Conservation (phyloP, 345 rosid genomes). For the Citrus maxima region DNA sequence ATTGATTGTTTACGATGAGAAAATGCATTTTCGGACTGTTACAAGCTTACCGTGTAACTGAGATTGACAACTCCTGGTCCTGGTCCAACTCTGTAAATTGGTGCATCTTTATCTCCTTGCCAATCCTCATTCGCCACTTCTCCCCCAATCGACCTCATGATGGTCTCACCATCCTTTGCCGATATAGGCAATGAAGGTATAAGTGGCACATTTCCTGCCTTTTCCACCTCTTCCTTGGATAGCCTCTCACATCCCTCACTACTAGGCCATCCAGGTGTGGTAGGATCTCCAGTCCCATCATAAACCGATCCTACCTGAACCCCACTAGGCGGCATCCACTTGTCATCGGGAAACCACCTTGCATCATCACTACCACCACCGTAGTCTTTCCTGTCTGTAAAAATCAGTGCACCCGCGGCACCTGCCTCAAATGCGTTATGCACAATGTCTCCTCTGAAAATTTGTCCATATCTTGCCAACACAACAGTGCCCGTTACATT, state of each 20-base stretch:
- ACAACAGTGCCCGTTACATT: conserved; percentile 47
- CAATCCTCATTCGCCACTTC: conserved; percentile 48
- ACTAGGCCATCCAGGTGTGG: conserved; percentile 88
- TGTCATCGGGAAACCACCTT: conserved; percentile 59
- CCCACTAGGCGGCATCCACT: conserved; percentile 84
- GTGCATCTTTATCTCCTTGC: conserved; percentile 62
- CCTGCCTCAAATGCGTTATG: conserved; percentile 59
- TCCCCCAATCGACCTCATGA: conserved; percentile 53
- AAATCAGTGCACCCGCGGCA: conserved; percentile 62
- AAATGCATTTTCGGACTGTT: background rate
- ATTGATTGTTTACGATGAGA: background rate
- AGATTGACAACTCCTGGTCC: conserved; percentile 71
- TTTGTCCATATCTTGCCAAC: conserved; percentile 62
- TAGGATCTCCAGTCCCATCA: conserved; percentile 64
- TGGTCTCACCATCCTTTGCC: conserved; percentile 61
- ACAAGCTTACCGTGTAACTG: conserved; percentile 49
- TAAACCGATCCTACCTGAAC: conserved; percentile 80
- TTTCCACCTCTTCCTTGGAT: conserved; percentile 49
- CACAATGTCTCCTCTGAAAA: conserved; percentile 80
- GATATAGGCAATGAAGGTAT: conserved; percentile 84
- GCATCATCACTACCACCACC: conserved; percentile 45
- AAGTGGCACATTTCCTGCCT: conserved; percentile 44
- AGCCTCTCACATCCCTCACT: conserved; percentile 68
- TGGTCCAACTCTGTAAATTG: conserved; percentile 63
- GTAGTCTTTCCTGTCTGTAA: conserved; percentile 67